Percentiles rank a stretch among this genome's conserved stretches.
phyloP scores from a whole-genome alignment of 495 filamentous ascomycete genomes.

The Bryoglossum gracile region DNA sequence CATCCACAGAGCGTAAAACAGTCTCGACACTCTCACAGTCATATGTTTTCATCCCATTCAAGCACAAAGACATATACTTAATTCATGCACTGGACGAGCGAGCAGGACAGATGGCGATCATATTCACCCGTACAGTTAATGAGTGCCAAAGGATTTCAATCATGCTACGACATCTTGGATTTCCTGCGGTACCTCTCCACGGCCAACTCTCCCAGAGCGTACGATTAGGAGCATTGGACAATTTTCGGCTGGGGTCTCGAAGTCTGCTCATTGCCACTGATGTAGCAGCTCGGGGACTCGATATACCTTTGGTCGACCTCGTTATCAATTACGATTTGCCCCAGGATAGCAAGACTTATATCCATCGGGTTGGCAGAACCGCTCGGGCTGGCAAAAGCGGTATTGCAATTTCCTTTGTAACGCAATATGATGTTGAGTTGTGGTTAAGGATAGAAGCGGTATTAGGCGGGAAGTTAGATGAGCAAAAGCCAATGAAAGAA shows the following conservation, averaged over 20 bases:
- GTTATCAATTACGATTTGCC: constrained; percentile 86
- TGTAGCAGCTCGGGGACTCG: constrained; percentile 87
- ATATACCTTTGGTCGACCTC: constrained; percentile 86
- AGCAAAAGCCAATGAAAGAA: constrained; percentile 63
- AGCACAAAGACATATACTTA: constrained; percentile 86
- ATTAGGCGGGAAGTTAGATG: constrained; percentile 66
- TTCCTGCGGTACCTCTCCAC: constrained; percentile 84
- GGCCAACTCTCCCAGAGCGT: constrained; percentile 81
- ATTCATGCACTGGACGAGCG: constrained; percentile 80
- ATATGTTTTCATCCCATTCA: constrained; percentile 80
- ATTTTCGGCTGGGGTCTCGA: constrained; percentile 68
- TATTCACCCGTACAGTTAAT: constrained; percentile 87
- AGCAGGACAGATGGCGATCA: constrained; percentile 69
- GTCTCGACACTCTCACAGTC: constrained; percentile 76
- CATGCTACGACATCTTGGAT: constrained; percentile 69
- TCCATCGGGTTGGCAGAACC: constrained; percentile 90
- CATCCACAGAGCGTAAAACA: constrained; percentile 73
- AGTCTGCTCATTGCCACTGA: constrained; percentile 93
- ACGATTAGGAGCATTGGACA: constrained; percentile 76
- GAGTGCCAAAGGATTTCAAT: constrained; percentile 81
- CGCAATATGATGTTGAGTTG: constrained; percentile 88
- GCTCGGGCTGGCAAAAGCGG: constrained; percentile 84
- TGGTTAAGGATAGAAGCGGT: constrained; percentile 79
- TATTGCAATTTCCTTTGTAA: constrained; percentile 69
- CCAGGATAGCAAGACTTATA: constrained; percentile 80